phyloP scores from a whole-genome alignment of 2,329 filamentous ascomycete species.

The Clarireedia sp. region DNA sequence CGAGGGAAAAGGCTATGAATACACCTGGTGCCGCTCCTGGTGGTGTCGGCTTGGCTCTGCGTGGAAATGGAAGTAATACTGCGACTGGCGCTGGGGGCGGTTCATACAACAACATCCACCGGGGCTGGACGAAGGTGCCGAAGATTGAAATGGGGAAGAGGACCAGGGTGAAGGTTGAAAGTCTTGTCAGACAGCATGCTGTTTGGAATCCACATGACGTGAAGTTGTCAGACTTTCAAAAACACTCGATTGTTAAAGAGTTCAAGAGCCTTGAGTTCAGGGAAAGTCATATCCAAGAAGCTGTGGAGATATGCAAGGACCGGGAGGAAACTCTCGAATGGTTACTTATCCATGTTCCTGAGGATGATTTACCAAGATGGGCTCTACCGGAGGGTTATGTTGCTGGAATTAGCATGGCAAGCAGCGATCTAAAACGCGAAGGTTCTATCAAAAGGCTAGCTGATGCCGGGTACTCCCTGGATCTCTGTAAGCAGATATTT shows the following conservation, averaged over 20 bases:
- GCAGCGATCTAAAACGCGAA: slow-evolving; percentile 73
- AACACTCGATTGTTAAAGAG: slow-evolving; percentile 58
- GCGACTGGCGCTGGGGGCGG: slow-evolving; percentile 28
- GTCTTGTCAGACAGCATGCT: slow-evolving; percentile 66
- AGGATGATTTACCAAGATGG: slow-evolving; percentile 92
- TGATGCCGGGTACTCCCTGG: slow-evolving; percentile 73
- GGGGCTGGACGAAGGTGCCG: slow-evolving; percentile 75
- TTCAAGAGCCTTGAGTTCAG: slow-evolving; percentile 76
- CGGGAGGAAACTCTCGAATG: slow-evolving; percentile 90
- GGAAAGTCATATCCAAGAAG: slow-evolving; percentile 82
- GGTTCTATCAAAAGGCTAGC: slow-evolving; percentile 74
- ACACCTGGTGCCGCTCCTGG: slow-evolving; percentile 45
- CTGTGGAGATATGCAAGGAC: slow-evolving; percentile 79
- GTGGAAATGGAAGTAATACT: slow-evolving; percentile 34
- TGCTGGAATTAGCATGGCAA: slow-evolving; percentile 80
- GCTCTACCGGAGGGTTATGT: slow-evolving; percentile 86
- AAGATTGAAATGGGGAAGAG: slow-evolving; percentile 89
- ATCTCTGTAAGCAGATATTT: slow-evolving; percentile 73
- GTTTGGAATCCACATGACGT: slow-evolving; percentile 82
- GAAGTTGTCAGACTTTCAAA: slow-evolving; percentile 50
- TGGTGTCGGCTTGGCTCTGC: slow-evolving; percentile 37
- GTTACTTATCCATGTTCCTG: slow-evolving; percentile 92
- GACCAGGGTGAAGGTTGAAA: slow-evolving; percentile 72
- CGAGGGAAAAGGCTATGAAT: slow-evolving; percentile 59
- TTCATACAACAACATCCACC: slow-evolving; percentile 37